phyloP scores from a whole-genome alignment of 768 basidiomycete species.

The Naganishia vaughanmartiniae region DNA sequence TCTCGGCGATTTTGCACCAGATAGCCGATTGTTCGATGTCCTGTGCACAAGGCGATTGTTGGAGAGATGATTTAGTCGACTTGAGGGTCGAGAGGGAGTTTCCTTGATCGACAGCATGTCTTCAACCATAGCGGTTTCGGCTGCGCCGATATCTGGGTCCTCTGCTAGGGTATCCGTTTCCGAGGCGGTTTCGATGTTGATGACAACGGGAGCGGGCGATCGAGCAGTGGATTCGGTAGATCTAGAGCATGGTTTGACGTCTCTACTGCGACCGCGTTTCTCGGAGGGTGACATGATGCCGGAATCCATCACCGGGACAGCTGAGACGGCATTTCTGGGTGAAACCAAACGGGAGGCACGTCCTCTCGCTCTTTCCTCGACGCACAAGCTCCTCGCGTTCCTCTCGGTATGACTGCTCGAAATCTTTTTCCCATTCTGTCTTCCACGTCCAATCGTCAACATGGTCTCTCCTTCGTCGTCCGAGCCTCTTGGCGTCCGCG shows the following conservation, averaged over 20 bases:
- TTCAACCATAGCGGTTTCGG: neutral
- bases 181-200: neutral
- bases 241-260: conserved; percentile 12
- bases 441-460: neutral
- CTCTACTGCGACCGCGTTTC: conserved; percentile 14
- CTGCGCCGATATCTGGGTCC: neutral
- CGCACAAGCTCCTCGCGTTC: conserved; percentile 13
- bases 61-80: neutral
- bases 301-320: neutral
- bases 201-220: neutral
- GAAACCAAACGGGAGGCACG: neutral
- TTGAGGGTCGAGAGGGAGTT: neutral
- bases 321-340: conserved; percentile 4
- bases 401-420: neutral
- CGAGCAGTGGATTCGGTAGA: conserved; percentile 3
- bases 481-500: conserved; percentile 10
- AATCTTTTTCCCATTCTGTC: neutral
- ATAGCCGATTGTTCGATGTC: neutral
- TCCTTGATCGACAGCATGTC: neutral
- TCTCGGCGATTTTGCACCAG: neutral
- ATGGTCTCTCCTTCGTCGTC: conserved; percentile 13
- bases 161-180: neutral
- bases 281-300: neutral
- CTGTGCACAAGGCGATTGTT: neutral
- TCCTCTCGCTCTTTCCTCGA: conserved; percentile 11